Conservation (phyloP, 768 basidiomycete genomes). For the Megacollybia marginata region DNA sequence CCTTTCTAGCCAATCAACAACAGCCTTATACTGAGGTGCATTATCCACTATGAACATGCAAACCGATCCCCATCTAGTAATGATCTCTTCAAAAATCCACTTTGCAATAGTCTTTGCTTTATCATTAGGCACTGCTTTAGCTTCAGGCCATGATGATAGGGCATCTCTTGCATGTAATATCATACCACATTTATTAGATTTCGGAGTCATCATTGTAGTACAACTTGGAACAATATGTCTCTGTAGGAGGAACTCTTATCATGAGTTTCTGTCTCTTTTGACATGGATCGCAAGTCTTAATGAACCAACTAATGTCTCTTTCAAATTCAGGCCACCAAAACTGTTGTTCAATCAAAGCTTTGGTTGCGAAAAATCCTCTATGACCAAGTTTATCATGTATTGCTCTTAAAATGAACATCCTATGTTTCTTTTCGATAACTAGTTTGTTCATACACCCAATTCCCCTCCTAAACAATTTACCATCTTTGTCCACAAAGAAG, state of each 20-base stretch:
- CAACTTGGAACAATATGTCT: conserved; percentile 15
- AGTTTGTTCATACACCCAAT: conserved; percentile 8
- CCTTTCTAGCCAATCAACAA: not conserved
- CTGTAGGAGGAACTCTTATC: conserved; percentile 21
- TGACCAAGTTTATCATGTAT: conserved; percentile 6
- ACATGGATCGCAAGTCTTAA: conserved; percentile 24
- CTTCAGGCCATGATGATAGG: conserved; percentile 16
- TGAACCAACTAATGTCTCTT: conserved; percentile 21
- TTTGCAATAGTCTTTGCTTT: conserved; percentile 11
- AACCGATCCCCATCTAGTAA: conserved; percentile 17
- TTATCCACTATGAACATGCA: conserved; percentile 25
- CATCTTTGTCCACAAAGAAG: conserved; percentile 14
- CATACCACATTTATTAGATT: conserved; percentile 11
- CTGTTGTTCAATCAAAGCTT: not conserved
- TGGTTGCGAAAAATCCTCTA: conserved; percentile 5
- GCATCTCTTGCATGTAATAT: conserved; percentile 19
- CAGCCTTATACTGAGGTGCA: conserved; percentile 17
- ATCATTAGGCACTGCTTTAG: conserved; percentile 11
- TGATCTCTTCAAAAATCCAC: conserved; percentile 21
- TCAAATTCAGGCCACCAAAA: conserved; percentile 18
- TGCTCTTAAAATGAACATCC: not conserved
- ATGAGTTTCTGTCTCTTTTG: conserved; percentile 18
- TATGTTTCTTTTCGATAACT: conserved; percentile 8
- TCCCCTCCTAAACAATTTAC: conserved; percentile 6
- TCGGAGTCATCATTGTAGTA: conserved; percentile 19